phyloP scores from a whole-genome alignment of 108 stramenopile genomes.

The Cyclotella sp. region DNA sequence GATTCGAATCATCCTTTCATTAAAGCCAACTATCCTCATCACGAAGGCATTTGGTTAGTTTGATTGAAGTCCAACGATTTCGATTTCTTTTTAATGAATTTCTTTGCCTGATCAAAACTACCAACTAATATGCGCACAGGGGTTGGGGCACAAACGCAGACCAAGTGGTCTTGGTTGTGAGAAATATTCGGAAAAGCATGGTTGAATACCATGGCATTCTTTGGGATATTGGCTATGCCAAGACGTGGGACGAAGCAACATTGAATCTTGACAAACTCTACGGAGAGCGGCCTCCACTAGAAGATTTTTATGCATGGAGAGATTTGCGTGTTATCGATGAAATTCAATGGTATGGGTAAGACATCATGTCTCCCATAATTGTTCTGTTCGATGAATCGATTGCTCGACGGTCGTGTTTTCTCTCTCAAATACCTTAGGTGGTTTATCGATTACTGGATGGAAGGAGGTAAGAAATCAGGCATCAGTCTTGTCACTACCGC shows the following conservation, averaged over 20 bases:
- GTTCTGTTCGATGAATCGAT: not conserved
- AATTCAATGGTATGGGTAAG: constrained; percentile 41
- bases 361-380: not conserved
- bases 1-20: constrained; percentile 53
- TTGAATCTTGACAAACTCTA: constrained; percentile 26
- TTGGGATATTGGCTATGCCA: too few relatives aligned
- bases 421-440: constrained; percentile 7
- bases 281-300: constrained; percentile 16
- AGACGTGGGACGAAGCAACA: not conserved
- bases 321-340: constrained; percentile 43
- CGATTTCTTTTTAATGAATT: not conserved
- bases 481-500: too few relatives aligned
- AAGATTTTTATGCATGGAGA: constrained; percentile 36
- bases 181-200: too few relatives aligned
- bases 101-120: not conserved
- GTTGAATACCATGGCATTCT: too few relatives aligned
- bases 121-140: not conserved
- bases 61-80: not conserved
- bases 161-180: constrained; percentile 14
- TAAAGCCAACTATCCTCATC: constrained; percentile 58
- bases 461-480: constrained; percentile 23
- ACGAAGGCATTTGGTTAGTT: constrained; percentile 49
- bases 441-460: constrained; percentile 55
- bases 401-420: not conserved
- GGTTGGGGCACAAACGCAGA: constrained; percentile 43